Percentiles rank a stretch among this genome's conserved stretches.
phyloP scores from a whole-genome alignment of 352 stramenopile species.

The Phytophthora constricta region DNA sequence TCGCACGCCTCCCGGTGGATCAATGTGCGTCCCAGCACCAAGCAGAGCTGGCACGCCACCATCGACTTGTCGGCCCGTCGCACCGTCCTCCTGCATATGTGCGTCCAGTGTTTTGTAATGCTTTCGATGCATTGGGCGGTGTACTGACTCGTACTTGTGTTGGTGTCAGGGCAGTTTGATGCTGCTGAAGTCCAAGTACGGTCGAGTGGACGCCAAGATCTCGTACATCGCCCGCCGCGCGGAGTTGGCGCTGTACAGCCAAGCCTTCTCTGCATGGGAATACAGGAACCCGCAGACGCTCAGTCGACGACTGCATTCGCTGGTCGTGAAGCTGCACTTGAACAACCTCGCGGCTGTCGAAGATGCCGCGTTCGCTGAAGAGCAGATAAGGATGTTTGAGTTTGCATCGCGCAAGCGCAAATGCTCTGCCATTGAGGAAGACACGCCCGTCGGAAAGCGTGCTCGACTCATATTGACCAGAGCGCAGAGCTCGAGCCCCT shows the following conservation, averaged over 20 bases:
- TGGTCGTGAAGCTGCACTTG: constrained; percentile 69
- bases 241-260: constrained; percentile 61
- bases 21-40: constrained; percentile 1
- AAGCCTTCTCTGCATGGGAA: constrained; percentile 56
- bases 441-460: constrained; percentile 20
- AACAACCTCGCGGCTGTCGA: constrained; percentile 54
- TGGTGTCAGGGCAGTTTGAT: constrained; percentile 37
- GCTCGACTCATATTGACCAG: constrained; percentile 1
- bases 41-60: constrained; percentile 51
- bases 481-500: constrained; percentile 26
- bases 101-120: no score
- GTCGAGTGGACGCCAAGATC: constrained; percentile 62
- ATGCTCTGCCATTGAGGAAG: constrained; percentile 9
- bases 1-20: constrained; percentile 15
- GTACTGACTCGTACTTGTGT: background rate
- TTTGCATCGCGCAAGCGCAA: constrained; percentile 30
- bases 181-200: constrained; percentile 71
- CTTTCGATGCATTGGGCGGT: background rate
- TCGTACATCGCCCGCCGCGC: constrained; percentile 66
- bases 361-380: constrained; percentile 39
- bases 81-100: constrained; percentile 67
- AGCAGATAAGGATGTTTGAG: constrained; percentile 18
- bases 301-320: constrained; percentile 57
- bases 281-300: constrained; percentile 67
- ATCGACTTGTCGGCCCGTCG: constrained; percentile 49